Percentiles rank a stretch among this genome's conserved stretches.
phyloP scores from a whole-genome alignment of 208 protist genomes.

The Zelonia costaricensis region DNA sequence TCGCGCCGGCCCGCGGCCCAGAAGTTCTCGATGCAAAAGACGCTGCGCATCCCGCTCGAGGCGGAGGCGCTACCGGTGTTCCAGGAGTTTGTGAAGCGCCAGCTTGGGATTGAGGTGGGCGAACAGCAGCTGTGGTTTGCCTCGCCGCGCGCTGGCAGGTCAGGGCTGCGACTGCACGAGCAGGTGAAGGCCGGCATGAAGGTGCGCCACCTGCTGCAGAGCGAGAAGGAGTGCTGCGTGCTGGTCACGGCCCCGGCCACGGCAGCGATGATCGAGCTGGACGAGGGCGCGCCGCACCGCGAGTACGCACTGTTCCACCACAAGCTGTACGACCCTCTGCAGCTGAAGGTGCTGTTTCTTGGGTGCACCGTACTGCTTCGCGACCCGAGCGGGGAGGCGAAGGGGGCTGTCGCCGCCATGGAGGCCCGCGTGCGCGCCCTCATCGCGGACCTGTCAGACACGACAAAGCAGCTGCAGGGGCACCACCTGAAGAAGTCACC shows the following conservation, averaged over 20 bases:
- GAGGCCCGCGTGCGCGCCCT: slow-evolving; percentile 51
- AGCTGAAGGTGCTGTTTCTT: slow-evolving; percentile 72
- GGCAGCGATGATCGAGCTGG: slow-evolving; percentile 35
- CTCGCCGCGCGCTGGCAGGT: slow-evolving; percentile 21
- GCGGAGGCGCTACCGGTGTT: slow-evolving; percentile 63
- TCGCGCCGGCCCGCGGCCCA: slow-evolving; percentile 38
- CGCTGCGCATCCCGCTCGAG: slow-evolving; percentile 60
- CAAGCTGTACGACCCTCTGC: slow-evolving; percentile 84
- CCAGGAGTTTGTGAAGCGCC: slow-evolving; percentile 45
- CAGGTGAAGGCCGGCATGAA: slow-evolving; percentile 56
- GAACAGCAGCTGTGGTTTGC: slow-evolving; percentile 71
- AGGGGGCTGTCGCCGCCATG: slow-evolving; percentile 45
- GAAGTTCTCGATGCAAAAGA: slow-evolving; percentile 62
- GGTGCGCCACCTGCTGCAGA: slow-evolving; percentile 57
- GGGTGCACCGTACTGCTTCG: slow-evolving; percentile 67
- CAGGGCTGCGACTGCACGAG: slow-evolving; percentile 39
- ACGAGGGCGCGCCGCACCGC: slow-evolving; percentile 26
- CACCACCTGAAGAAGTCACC: slow-evolving; percentile 41
- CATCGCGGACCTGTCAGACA: slow-evolving; percentile 53
- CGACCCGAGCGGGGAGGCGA: slow-evolving; percentile 26
- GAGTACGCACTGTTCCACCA: slow-evolving; percentile 82
- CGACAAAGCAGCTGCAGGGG: slow-evolving; percentile 33
- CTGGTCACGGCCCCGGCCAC: slow-evolving; percentile 55
- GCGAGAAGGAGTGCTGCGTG: slow-evolving; percentile 69
- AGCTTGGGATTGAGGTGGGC: slow-evolving; percentile 34